These are phyloP conservation scores for Lactarius vividus DNA, from an alignment of 768 basidiomycete species.

Conservation along the genomic window DNA sequence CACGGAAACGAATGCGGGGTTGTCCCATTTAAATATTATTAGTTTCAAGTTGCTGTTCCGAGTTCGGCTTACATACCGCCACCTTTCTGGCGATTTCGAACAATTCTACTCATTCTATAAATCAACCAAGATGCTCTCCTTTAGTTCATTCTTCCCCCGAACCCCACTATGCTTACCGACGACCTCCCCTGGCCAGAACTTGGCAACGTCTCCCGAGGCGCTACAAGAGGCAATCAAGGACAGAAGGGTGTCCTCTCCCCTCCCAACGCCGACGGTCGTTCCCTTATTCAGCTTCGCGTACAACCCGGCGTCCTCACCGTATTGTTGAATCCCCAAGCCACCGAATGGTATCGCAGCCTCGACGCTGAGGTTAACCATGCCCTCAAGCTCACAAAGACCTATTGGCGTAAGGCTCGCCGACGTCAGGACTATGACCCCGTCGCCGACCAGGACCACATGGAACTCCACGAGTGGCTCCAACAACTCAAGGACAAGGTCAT, in stretches of 20 bases:
- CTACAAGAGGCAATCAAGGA: constrained; percentile 82
- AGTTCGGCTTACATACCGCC: constrained; percentile 10
- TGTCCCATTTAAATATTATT: not conserved
- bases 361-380: constrained; percentile 78
- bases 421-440: constrained; percentile 83
- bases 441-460: constrained; percentile 88
- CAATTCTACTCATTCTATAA: constrained; percentile 18
- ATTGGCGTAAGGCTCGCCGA: constrained; percentile 73
- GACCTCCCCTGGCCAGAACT: constrained; percentile 86
- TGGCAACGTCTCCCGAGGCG: constrained; percentile 80
- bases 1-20: not conserved
- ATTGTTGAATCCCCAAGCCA: constrained; percentile 67
- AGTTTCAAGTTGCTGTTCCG: not conserved
- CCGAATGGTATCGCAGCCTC: constrained; percentile 79
- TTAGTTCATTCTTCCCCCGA: constrained; percentile 17
- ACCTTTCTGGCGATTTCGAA: not conserved
- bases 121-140: constrained; percentile 9
- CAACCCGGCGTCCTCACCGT: constrained; percentile 82
- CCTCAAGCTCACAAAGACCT: constrained; percentile 81
- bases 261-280: constrained; percentile 72
- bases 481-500: constrained; percentile 87
- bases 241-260: constrained; percentile 76
- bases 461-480: constrained; percentile 83
- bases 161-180: constrained; percentile 48
- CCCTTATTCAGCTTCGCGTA: constrained; percentile 73